A percentile compares a stretch with the other conserved stretches of the same genome.
Conservation (phyloP, 306 rosid species). For the Purshia tridentata region DNA sequence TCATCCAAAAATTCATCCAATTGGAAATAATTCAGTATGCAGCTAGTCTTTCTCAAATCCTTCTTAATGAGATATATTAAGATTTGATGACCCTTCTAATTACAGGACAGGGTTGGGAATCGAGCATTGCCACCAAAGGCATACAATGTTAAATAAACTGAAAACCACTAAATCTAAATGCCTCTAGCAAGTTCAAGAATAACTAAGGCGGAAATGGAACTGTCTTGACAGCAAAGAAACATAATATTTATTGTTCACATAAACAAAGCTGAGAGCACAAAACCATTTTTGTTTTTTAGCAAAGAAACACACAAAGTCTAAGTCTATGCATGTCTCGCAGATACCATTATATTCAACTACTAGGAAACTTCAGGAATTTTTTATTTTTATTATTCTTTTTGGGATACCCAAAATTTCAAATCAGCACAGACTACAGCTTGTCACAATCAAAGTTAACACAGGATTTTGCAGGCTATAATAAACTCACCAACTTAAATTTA, state of each 20-base stretch:
- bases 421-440: neutral
- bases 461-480: neutral
- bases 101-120: neutral
- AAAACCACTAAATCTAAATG: no score
- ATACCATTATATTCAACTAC: no score
- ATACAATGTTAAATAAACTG: neutral
- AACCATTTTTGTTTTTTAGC: neutral
- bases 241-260: neutral
- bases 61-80: no score
- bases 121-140: neutral
- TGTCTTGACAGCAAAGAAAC: neutral
- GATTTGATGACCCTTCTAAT: neutral
- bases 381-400: no score
- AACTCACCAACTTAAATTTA: slow-evolving; percentile 66
- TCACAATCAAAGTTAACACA: neutral
- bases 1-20: neutral
- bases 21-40: neutral
- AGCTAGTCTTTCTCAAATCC: neutral
- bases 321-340: no score
- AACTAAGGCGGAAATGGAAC: neutral
- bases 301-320: neutral
- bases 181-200: neutral
- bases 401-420: neutral
- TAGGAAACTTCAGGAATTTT: neutral
- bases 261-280: neutral